Evolutionary conservation across 2,329 filamentous ascomycete genomes (phyloP), one percentile per base, ranked within the genome.

Genomic region (Alternaria viburni): DNA sequence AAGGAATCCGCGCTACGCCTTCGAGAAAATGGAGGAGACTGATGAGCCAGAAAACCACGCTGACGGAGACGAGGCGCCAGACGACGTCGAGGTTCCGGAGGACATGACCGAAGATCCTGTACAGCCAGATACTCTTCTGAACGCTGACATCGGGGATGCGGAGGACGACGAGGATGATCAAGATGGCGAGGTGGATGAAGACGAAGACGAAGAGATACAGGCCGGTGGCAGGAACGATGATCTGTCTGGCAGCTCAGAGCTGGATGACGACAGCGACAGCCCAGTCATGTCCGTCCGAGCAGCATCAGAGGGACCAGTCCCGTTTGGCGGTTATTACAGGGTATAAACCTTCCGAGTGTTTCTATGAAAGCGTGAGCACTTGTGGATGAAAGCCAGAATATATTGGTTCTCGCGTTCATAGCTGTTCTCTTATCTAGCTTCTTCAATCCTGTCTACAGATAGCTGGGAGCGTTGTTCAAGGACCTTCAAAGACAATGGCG

Each of bases 1-100:
- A 30, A 74, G 71, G 49, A 79, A 76, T 30, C 76, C 77, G 4
- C 61, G 72, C 45, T 77, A 77, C 57, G 73, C 76, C 1, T 78
- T 78, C 54, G 75, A 79, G 59, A 74, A 72, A 36, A 71, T 76
- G 69, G 72, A 75, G 43, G 68, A 54, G 21, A 32, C 54, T 9
- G 58, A 59, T 11, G 62, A 61, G 23, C 59, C 55, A 6, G 55
- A 49, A 9, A 46, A 15, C 5, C 41, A 68, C 10, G 28, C 67
- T 5, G 30, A 32, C 4, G 67, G 62, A 15, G 58, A 65, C 12
- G 68, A 71, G 52, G 66, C 70, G 8, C 57, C 64, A 11, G 71
- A 68, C 6, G 72, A 75, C 10, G 62, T 62, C 5, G 71, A 77
- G 19, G 69, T 75, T 9, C 72, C 71, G 3, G 74, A 76, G 56